Evolutionary conservation across 2,329 filamentous ascomycete species (phyloP).

Genomic region (Exserohilum rostratum): DNA sequence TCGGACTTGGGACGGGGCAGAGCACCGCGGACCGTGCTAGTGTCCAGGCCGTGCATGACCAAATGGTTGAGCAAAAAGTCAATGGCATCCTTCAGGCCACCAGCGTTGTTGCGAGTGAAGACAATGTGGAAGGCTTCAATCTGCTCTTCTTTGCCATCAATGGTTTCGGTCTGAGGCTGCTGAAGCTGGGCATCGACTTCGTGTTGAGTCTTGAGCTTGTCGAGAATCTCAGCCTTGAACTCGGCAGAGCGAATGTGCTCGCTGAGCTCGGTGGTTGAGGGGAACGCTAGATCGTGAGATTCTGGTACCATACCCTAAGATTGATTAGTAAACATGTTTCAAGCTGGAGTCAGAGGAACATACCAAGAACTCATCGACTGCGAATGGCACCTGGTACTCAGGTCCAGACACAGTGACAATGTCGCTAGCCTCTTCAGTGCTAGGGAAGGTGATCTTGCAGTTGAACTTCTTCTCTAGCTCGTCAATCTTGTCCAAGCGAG

Average conservation of each 20-base stretch:
- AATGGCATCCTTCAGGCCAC: conserved; percentile 92
- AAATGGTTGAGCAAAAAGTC: conserved; percentile 89
- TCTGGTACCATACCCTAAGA: conserved; percentile 91
- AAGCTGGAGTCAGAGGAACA: not conserved
- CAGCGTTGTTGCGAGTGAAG: conserved; percentile 96
- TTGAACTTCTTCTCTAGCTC: conserved; percentile 99
- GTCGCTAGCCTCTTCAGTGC: conserved; percentile 95
- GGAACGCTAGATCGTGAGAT: conserved; percentile 87
- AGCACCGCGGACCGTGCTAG: conserved; percentile 81
- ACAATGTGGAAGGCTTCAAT: conserved; percentile 57
- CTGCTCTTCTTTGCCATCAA: conserved; percentile 50
- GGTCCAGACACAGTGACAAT: conserved; percentile 94
- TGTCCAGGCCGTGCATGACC: conserved; percentile 88
- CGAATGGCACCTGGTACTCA: conserved; percentile 97
- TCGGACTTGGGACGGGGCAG: conserved; percentile 98
- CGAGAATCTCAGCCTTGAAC: conserved; percentile 78
- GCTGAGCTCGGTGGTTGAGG: conserved; percentile 74
- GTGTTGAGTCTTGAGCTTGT: conserved; percentile 88
- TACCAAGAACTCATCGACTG: conserved; percentile 91
- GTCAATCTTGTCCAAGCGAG: conserved; percentile 86
- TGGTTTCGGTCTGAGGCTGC: conserved; percentile 50
- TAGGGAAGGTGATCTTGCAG: conserved; percentile 98
- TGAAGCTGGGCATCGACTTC: conserved; percentile 85
- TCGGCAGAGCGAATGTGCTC: conserved; percentile 82
- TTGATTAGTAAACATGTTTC: conserved; percentile 40